Percentiles rank a stretch among this genome's conserved stretches.
Conservation (phyloP, 257 asterid species). For the Forsythia viridissima region DNA sequence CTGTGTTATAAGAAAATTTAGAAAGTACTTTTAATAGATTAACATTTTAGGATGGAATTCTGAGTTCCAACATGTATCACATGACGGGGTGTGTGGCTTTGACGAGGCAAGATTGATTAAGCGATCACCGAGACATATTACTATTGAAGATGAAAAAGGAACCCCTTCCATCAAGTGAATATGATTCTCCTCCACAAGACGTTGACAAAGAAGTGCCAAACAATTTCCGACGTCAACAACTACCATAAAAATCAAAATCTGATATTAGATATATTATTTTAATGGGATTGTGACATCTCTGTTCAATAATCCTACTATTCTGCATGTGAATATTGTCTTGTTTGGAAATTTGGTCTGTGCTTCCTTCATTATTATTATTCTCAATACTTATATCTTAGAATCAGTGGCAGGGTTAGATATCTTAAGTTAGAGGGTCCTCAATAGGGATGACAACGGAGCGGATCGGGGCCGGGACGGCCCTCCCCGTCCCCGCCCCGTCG, state of each 20-base stretch:
- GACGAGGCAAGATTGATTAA: too few relatives aligned
- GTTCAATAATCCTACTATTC: not conserved
- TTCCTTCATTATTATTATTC: not conserved
- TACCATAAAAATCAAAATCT: not conserved
- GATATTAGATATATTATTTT: not conserved
- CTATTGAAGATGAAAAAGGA: too few relatives aligned
- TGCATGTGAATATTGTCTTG: conserved; percentile 14
- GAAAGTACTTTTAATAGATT: too few relatives aligned
- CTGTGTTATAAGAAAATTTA: too few relatives aligned
- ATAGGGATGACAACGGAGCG: too few relatives aligned
- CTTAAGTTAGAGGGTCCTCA: too few relatives aligned
- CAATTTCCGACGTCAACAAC: not conserved
- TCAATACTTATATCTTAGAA: not conserved
- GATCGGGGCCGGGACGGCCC: too few relatives aligned
- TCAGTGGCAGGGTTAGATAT: too few relatives aligned
- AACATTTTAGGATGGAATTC: not conserved
- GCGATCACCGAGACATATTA: too few relatives aligned
- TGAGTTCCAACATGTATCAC: too few relatives aligned
- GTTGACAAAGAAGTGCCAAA: not conserved
- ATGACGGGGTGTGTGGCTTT: too few relatives aligned
- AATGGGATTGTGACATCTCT: not conserved
- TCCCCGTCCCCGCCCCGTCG: too few relatives aligned
- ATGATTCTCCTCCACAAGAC: not conserved
- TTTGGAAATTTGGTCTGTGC: not conserved
- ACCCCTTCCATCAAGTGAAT: not conserved